Percentiles rank a stretch among this genome's conserved stretches.
Evolutionary conservation across 83 land plant genomes (phyloP).

Genomic region (Picea mariana): DNA sequence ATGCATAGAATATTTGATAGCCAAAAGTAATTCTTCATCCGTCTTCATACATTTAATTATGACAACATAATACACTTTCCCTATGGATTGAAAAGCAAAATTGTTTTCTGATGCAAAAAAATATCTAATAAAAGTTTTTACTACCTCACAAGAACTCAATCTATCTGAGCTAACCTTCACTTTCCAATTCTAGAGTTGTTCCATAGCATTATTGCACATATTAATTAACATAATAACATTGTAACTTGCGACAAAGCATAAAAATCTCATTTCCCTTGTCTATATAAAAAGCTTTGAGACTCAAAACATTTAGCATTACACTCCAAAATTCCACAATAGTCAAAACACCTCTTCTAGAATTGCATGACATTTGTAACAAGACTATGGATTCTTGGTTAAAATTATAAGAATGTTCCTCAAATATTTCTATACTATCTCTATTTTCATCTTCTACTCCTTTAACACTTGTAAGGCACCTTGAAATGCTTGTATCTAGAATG

Average conservation of each 20-base stretch:
- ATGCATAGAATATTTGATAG: neutral
- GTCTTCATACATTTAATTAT: neutral
- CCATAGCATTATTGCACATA: constrained; percentile 10
- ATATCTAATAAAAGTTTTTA: neutral
- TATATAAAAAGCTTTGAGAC: no score
- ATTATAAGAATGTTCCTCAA: no score
- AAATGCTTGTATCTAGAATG: neutral
- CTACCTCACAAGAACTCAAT: neutral
- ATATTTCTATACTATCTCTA: neutral
- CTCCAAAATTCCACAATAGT: no score
- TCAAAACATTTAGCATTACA: no score
- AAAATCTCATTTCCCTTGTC: no score
- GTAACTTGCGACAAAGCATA: no score
- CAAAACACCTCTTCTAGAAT: no score
- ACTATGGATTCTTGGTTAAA: no score
- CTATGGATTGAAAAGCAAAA: neutral
- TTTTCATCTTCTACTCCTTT: neutral
- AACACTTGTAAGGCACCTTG: neutral
- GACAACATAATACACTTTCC: neutral
- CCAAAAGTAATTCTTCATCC: neutral
- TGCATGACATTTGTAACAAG: no score
- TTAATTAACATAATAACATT: neutral
- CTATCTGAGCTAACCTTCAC: neutral
- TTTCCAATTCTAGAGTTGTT: constrained; percentile 6
- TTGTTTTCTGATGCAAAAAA: neutral